A percentile compares a stretch with the other conserved stretches of the same genome.
Evolutionary conservation across 1,139 yeast species (phyloP).

Genomic region (Sugiyamaella pinicola): DNA sequence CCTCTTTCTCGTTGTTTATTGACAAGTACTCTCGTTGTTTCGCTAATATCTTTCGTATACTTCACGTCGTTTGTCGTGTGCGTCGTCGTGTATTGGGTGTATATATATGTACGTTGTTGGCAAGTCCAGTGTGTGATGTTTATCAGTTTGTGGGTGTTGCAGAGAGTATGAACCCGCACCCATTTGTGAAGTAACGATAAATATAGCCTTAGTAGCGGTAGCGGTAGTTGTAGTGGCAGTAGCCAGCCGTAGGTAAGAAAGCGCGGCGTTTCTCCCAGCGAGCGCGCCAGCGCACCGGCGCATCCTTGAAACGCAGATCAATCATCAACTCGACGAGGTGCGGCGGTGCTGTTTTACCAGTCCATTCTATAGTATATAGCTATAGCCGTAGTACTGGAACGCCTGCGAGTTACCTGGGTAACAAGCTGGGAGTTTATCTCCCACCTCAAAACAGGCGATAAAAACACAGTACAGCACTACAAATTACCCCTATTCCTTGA

Average conservation of each 20-base stretch:
- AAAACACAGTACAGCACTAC: too few species aligned
- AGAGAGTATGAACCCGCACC: not conserved
- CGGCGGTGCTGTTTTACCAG: too few species aligned
- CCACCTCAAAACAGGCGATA: too few species aligned
- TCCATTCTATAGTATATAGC: too few species aligned
- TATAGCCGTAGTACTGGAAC: not conserved
- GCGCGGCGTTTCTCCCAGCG: too few species aligned
- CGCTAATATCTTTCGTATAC: too few species aligned
- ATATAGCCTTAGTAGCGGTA: too few species aligned
- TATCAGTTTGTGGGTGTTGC: too few species aligned
- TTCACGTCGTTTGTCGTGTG: not conserved
- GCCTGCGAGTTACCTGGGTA: not conserved
- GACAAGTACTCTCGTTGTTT: not conserved
- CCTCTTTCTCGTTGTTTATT: too few species aligned
- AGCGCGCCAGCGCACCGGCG: not conserved
- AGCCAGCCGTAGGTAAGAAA: too few species aligned
- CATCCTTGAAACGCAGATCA: not conserved
- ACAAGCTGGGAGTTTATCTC: not conserved
- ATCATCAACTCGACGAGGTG: too few species aligned
- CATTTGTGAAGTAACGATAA: not conserved
- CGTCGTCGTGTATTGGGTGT: not conserved
- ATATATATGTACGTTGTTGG: conserved; percentile 3
- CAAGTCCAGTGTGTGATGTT: not conserved
- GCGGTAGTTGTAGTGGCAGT: too few species aligned
- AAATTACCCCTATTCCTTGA: not conserved